A percentile compares a stretch with the other conserved stretches of the same genome.
These are phyloP conservation scores for Rhizopogon sp. DNA, from an alignment of 768 basidiomycete genomes.

Conservation along the genomic window DNA sequence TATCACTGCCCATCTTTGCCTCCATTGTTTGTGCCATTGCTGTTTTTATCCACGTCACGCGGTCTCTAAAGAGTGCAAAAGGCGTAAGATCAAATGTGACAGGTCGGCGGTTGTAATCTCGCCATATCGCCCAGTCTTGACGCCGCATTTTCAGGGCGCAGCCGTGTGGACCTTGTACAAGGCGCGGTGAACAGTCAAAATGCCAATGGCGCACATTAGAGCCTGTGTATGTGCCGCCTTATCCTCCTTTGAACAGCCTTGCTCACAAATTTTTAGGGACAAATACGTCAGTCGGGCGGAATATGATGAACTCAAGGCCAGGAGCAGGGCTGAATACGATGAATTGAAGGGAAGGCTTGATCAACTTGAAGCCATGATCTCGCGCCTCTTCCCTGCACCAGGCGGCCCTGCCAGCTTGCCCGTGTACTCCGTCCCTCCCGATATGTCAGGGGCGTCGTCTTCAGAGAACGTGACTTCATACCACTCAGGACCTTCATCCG, in stretches of 20 bases:
- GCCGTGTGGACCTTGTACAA: conserved; percentile 77
- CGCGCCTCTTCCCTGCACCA: conserved; percentile 29
- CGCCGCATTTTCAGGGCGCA: conserved; percentile 47
- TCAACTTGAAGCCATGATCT: conserved; percentile 52
- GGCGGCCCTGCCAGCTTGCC: conserved; percentile 22
- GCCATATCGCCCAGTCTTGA: conserved; percentile 13
- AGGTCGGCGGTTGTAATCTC: conserved; percentile 36
- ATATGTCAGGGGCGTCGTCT: conserved; percentile 22
- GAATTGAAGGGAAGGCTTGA: conserved; percentile 65
- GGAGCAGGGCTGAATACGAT: conserved; percentile 33
- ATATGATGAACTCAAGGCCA: conserved; percentile 68
- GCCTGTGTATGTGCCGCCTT: conserved; percentile 54
- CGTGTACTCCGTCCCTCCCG: conserved; percentile 24
- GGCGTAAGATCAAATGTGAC: conserved; percentile 86
- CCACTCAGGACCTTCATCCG: conserved; percentile 21
- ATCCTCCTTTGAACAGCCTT: conserved; percentile 1
- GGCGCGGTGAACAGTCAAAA: conserved; percentile 73
- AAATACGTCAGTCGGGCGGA: conserved; percentile 78
- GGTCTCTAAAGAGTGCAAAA: conserved; percentile 62
- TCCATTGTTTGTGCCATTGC: conserved; percentile 5
- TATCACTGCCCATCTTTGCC: conserved; percentile 17
- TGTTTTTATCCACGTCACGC: conserved; percentile 9
- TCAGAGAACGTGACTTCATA: conserved; percentile 20
- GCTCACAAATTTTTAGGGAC: conserved; percentile 42
- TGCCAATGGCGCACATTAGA: conserved; percentile 84